Evolutionary conservation across 2,329 filamentous ascomycete genomes (phyloP), one percentile per base, ranked within the genome.

Genomic region (Atkinsonella texensis): DNA sequence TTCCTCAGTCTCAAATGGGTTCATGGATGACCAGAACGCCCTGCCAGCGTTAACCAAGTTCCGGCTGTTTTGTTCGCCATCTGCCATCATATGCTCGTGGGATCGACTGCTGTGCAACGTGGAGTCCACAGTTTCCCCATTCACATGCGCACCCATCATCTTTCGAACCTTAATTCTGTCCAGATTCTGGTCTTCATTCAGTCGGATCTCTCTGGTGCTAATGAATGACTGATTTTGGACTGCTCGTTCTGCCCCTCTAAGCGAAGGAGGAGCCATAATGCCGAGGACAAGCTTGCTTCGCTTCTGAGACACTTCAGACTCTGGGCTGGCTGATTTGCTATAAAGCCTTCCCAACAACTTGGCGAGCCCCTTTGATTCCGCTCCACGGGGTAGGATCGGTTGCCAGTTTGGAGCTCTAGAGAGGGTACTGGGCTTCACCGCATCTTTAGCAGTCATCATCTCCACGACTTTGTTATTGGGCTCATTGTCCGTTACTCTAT

Each of bases 401-500:
- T 28, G 28, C 28, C 28, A 28, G 28, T 28, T 28, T 28, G 28
- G 7, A 28, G 28, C 28, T 28, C 46, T 46, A 2, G 52, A 54
- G 7, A 55, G 50, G n/a, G 56, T 51, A 4, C 53, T 55, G 28
- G 66, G 62, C 51, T 69, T 70, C 6, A 69, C 55, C 12, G 61
- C 58, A 35, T 67, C 53, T 2, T 62, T 67, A 6, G 67, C 65
- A 11, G 67, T 63, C 23, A 71, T 55, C 67, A 70, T 71, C 12
- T 62, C 63, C 4, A 51, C 50, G 11, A 68, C 55, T 52, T 70
- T 70, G n/a, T 62, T 52, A 28, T 62, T 61, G 32, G 70, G 61
- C 28, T 63, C 58, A 3, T 63, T 58, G 13, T 61, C 52, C 18
- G 53, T 54, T 10, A 46, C 40, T 44, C 42, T 23, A 4, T 28